phyloP scores from a whole-genome alignment of 2,329 filamentous ascomycete genomes.

The Ceratocystis ficicola region DNA sequence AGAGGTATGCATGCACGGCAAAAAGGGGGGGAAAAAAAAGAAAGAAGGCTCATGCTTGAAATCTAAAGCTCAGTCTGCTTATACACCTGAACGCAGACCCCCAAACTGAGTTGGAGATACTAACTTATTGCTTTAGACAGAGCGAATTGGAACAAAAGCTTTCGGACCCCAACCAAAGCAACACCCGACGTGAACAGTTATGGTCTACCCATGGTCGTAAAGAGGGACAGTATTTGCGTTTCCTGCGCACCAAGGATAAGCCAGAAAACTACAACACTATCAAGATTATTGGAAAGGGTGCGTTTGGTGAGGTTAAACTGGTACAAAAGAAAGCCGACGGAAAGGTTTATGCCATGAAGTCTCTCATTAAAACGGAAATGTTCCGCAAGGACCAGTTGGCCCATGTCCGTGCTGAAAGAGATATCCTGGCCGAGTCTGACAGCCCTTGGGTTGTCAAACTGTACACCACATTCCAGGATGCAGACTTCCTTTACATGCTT shows the following conservation, averaged over 20 bases:
- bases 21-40: too few species aligned
- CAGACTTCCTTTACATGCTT: conserved; percentile 92
- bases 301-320: conserved; percentile 94
- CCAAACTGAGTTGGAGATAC: neutral
- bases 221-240: conserved; percentile 85
- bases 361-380: conserved; percentile 97
- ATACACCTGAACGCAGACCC: neutral
- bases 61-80: neutral
- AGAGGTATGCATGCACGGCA: conserved; percentile 50
- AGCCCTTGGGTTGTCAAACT: conserved; percentile 99
- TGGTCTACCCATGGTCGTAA: conserved; percentile 74
- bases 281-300: conserved; percentile 98
- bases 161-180: conserved; percentile 60
- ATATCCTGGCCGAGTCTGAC: conserved; percentile 97
- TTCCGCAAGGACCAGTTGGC: conserved; percentile 98
- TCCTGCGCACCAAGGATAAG: conserved; percentile 83
- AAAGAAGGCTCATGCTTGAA: neutral
- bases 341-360: conserved; percentile 98
- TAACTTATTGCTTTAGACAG: conserved; percentile 45
- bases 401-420: conserved; percentile 92
- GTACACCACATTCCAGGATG: conserved; percentile 94
- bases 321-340: conserved; percentile 93
- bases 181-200: conserved; percentile 69
- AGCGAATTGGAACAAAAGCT: conserved; percentile 84
- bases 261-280: conserved; percentile 91